Evolutionary conservation across 2,329 filamentous ascomycete species (phyloP).

Genomic region (Phialophora verrucosa): DNA sequence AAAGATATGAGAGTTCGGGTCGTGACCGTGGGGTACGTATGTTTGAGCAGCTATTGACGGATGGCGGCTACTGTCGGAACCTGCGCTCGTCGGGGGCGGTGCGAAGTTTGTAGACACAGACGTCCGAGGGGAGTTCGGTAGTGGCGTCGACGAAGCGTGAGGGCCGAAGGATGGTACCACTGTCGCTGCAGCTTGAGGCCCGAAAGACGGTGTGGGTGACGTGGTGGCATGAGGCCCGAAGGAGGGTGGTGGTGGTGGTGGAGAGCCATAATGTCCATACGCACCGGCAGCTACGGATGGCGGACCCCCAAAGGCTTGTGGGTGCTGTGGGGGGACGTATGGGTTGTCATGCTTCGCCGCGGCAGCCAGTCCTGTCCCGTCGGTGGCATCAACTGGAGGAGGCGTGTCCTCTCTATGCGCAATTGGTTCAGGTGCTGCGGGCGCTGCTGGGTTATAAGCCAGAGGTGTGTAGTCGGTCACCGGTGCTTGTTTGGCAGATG

Average conservation of each 20-base stretch:
- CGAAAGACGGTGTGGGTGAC: conserved; percentile 27
- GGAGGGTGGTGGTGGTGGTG: conserved; percentile 19
- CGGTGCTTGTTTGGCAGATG: conserved; percentile 20
- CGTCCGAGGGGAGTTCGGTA: conserved; percentile 30
- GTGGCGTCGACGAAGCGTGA: conserved; percentile 29
- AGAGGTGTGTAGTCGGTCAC: conserved; percentile 53
- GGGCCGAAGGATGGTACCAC: conserved; percentile 33
- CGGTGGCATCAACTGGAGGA: conserved; percentile 62
- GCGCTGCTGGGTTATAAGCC: conserved; percentile 70
- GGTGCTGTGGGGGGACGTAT: conserved; percentile 39
- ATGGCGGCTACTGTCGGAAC: conserved; percentile 25
- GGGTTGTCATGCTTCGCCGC: conserved; percentile 49
- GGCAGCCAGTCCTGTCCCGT: conserved; percentile 53
- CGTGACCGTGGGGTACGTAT: conserved; percentile 28
- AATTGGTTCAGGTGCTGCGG: conserved; percentile 69
- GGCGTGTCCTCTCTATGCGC: conserved; percentile 70
- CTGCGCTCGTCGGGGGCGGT: conserved; percentile 17
- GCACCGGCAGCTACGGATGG: conserved; percentile 20
- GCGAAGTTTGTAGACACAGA: conserved; percentile 28
- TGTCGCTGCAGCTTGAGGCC: conserved; percentile 26
- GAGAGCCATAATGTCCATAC: conserved; percentile 32
- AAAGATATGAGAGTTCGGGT: conserved; percentile 33
- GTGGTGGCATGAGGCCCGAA: conserved; percentile 28
- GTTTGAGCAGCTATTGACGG: conserved; percentile 33
- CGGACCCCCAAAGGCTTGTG: conserved; percentile 39